A percentile compares a stretch with the other conserved stretches of the same genome.
Evolutionary conservation across 345 rosid genomes (phyloP).

Genomic region (rapeseed (Brassica napus)): DNA sequence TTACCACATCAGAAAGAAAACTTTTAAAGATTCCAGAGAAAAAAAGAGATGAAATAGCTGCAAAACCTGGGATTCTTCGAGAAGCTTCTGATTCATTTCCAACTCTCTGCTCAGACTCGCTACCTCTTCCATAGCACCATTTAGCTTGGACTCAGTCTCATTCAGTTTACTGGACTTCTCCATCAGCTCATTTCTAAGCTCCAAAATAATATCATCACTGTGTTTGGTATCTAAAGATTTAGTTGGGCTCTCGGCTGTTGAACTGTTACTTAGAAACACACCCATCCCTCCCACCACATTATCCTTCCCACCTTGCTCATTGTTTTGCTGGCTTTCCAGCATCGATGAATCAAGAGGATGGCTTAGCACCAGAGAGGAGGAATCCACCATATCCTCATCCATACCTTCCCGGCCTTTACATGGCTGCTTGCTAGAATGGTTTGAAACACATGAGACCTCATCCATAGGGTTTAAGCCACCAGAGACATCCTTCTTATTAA

Average conservation of each 20-base stretch:
- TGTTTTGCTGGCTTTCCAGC: slow-evolving; percentile 73
- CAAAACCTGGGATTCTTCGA: slow-evolving; percentile 92
- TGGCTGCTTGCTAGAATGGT: slow-evolving; percentile 58
- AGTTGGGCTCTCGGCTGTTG: slow-evolving; percentile 83
- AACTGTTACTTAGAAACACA: slow-evolving; percentile 77
- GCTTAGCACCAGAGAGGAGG: slow-evolving; percentile 69
- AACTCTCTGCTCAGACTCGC: slow-evolving; percentile 64
- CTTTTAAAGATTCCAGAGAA: neutral
- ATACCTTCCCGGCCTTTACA: slow-evolving; percentile 82
- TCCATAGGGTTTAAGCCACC: slow-evolving; percentile 70
- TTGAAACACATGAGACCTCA: slow-evolving; percentile 90
- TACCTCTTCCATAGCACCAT: slow-evolving; percentile 74
- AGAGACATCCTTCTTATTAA: slow-evolving; percentile 48
- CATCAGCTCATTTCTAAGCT: slow-evolving; percentile 57
- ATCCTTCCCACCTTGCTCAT: slow-evolving; percentile 65
- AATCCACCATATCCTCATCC: slow-evolving; percentile 96
- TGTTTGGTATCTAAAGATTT: slow-evolving; percentile 49
- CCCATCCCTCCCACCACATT: slow-evolving; percentile 56
- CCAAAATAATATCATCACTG: slow-evolving; percentile 47
- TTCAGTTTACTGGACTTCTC: slow-evolving; percentile 61
- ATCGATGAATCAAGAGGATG: slow-evolving; percentile 80
- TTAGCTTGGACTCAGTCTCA: slow-evolving; percentile 68
- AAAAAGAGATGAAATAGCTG: neutral
- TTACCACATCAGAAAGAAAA: neutral
- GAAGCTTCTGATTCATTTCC: slow-evolving; percentile 77